Evolutionary conservation across 768 basidiomycete species (phyloP), one percentile per base, ranked within the genome.

Genomic region (Pisolithus tinctorius): DNA sequence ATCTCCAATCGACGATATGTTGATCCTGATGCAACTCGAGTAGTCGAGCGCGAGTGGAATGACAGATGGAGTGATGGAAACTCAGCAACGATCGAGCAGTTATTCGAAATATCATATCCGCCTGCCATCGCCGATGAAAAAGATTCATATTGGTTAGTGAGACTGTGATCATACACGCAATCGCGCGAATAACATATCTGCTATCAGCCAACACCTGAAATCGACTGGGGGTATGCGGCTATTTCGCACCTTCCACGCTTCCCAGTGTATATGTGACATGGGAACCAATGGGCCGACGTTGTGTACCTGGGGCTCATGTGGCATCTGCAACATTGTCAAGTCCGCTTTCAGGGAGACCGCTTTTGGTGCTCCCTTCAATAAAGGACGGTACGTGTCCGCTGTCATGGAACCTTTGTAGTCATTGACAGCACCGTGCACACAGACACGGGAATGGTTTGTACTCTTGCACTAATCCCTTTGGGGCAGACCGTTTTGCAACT

Each of bases 181-280:
- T 11, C 38, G 23, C 27, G 41, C 41, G 49, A 42, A 27, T 47
- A 30, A 49, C 56, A 55, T 6, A 56, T 48, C 5, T 44, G 34
- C 39, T 27, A 41, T 45, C 39, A 64, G 61, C 40, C 55, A 58
- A 26, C 62, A 74, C 70, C 54, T 65, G 71, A 53, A 66, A 62
- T 53, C 71, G 64, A 54, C 63, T 57, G 47, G 65, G 61, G 42
- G 69, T 1, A 47, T 71, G 54, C 71, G 73, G 55, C 72, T 80
- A 58, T 70, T 83, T 48, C 74, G 78, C 56, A 81, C 78, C 37
- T 85, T 82, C 58, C 79, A 85, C 53, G 76, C 80, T 50, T 72
- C 80, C 2, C 82, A 83, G 53, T 84, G 82, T 58, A 81, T 86
- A 39, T 86, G 83, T 67, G 81, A 86, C 61, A 67, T 86, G 54